Percentiles rank a stretch among this genome's conserved stretches.
These are phyloP conservation scores for Stachybotrys echinatus DNA, from an alignment of 2,329 filamentous ascomycete species.

Conservation along the genomic window DNA sequence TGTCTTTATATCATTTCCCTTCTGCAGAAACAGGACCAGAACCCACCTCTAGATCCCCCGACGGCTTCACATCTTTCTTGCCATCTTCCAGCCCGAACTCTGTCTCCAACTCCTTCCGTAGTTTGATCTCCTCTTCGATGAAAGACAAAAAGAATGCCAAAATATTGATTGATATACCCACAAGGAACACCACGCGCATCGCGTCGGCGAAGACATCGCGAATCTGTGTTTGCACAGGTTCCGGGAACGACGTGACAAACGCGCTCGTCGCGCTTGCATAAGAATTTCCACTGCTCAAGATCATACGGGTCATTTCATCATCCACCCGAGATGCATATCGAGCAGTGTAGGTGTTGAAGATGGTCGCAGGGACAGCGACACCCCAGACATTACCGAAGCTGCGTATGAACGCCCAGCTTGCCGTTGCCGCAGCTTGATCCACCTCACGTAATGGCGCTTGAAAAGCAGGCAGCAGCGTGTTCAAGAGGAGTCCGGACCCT, in stretches of 20 bases:
- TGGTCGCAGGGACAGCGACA: conserved; percentile 34
- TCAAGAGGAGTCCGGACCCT: neutral
- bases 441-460: neutral
- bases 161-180: conserved; percentile 13
- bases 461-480: neutral
- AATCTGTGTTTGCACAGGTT: conserved; percentile 12
- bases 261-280: conserved; percentile 19
- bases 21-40: neutral
- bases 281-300: conserved; percentile 17
- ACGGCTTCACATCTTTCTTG: neutral
- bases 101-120: conserved; percentile 20
- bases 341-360: conserved; percentile 30
- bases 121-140: conserved; percentile 17
- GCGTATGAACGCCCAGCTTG: neutral
- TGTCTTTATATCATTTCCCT: neutral
- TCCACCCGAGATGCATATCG: conserved; percentile 14
- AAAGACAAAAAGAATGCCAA: conserved; percentile 15
- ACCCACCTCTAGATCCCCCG: neutral
- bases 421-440: neutral
- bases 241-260: conserved; percentile 15
- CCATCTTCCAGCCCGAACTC: conserved; percentile 16
- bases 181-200: conserved; percentile 15
- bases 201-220: conserved; percentile 16
- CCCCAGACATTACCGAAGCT: conserved; percentile 33
- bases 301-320: conserved; percentile 7